A percentile compares a stretch with the other conserved stretches of the same genome.
Evolutionary conservation across 2,329 filamentous ascomycete genomes (phyloP).

Genomic region (Pestalotiopsis sp.): DNA sequence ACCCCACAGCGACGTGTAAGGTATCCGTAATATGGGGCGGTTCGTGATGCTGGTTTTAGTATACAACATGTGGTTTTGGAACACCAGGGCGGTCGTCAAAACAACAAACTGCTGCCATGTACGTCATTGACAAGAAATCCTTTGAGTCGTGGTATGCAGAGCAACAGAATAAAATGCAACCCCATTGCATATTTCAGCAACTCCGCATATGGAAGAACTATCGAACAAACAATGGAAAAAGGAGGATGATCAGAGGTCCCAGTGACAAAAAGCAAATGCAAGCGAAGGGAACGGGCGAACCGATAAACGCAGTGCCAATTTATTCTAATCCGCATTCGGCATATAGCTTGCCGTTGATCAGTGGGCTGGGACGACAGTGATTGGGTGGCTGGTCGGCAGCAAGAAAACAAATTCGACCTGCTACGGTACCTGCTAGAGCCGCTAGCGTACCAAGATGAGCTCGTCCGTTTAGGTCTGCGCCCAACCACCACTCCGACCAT

Average conservation of each 20-base stretch:
- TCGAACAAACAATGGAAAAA: background rate
- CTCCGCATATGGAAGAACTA: background rate
- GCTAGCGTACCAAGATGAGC: background rate
- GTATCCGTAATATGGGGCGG: no score
- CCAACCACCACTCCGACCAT: background rate
- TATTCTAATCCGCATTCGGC: background rate
- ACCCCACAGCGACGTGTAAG: no score
- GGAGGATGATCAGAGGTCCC: background rate
- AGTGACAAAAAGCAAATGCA: background rate
- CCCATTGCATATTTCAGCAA: background rate
- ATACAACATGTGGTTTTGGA: no score
- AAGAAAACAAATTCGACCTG: slow-evolving; percentile 8
- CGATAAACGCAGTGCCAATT: background rate
- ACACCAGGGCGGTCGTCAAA: no score
- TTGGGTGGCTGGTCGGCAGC: background rate
- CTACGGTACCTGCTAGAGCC: background rate
- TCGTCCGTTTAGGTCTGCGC: background rate
- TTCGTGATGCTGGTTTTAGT: no score
- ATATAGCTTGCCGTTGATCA: slow-evolving; percentile 3
- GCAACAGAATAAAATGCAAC: background rate
- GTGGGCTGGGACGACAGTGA: background rate
- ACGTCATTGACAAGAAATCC: no score
- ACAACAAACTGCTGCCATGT: no score
- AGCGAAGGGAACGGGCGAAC: background rate
- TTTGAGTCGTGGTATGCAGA: background rate